Conservation (phyloP, 371 early-diverging fungal species). For the Mortierella sp. region DNA sequence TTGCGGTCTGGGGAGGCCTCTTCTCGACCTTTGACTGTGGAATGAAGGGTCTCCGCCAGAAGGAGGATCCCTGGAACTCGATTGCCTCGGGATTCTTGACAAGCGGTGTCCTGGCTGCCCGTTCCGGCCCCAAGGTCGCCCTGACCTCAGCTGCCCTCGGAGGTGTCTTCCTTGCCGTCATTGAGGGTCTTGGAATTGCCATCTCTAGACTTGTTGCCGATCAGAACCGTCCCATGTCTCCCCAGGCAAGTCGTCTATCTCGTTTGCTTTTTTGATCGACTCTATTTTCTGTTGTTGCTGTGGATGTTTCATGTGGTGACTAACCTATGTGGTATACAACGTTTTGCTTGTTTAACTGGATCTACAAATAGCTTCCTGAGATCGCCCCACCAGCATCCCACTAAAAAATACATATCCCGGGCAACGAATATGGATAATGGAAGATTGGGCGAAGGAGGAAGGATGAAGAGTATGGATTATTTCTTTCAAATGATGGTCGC, state of each 20-base stretch:
- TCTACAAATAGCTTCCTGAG: slow-evolving; percentile 43
- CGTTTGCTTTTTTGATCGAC: neutral
- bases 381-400: slow-evolving; percentile 58
- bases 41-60: slow-evolving; percentile 90
- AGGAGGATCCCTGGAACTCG: slow-evolving; percentile 98
- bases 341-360: neutral
- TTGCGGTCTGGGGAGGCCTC: slow-evolving; percentile 98
- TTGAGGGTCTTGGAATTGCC: slow-evolving; percentile 94
- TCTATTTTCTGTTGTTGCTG: neutral
- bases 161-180: slow-evolving; percentile 91
- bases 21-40: slow-evolving; percentile 97
- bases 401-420: slow-evolving; percentile 26
- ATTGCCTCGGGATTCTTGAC: slow-evolving; percentile 94
- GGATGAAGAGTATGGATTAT: neutral
- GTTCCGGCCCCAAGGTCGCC: slow-evolving; percentile 90
- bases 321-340: neutral
- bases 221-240: slow-evolving; percentile 71
- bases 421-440: slow-evolving; percentile 15
- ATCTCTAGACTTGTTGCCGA: slow-evolving; percentile 73
- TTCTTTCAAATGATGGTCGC: neutral
- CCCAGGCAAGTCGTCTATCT: slow-evolving; percentile 59
- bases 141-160: slow-evolving; percentile 91
- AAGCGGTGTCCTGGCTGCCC: slow-evolving; percentile 93
- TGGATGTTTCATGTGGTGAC: neutral
- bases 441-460: neutral